phyloP scores from a whole-genome alignment of 2,329 filamentous ascomycete species.

The Plectosphaerella cucumerina region DNA sequence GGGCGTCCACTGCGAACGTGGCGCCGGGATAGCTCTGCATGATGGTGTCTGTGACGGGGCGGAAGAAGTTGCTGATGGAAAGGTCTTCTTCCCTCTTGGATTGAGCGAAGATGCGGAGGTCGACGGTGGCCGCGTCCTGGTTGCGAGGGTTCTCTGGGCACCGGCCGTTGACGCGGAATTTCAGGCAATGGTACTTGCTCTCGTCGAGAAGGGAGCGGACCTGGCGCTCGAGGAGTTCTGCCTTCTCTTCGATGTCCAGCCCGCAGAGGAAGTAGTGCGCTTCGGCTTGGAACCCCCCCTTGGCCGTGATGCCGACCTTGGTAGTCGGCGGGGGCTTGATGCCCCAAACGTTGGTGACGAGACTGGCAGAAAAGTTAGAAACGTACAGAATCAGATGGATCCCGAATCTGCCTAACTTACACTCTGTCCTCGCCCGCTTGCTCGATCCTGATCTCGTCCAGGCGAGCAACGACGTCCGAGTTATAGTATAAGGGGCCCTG shows the following conservation, averaged over 20 bases:
- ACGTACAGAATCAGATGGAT: not conserved
- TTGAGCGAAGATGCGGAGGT: slow-evolving; percentile 41
- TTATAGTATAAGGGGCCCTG: slow-evolving; percentile 40
- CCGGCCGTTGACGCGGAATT: slow-evolving; percentile 30
- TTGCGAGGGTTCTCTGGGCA: slow-evolving; percentile 31
- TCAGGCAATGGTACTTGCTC: slow-evolving; percentile 26
- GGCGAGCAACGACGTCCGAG: slow-evolving; percentile 35
- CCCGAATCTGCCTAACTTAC: slow-evolving; percentile 1
- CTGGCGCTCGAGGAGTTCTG: slow-evolving; percentile 36
- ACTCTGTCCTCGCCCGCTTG: slow-evolving; percentile 34
- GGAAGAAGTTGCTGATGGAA: slow-evolving; percentile 29
- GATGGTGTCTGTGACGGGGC: slow-evolving; percentile 33
- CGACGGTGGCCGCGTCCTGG: slow-evolving; percentile 45
- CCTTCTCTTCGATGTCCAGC: slow-evolving; percentile 37
- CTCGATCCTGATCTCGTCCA: slow-evolving; percentile 37
- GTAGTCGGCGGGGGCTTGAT: slow-evolving; percentile 27
- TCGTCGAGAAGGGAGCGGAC: slow-evolving; percentile 28
- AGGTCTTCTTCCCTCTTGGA: slow-evolving; percentile 31
- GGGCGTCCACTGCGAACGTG: slow-evolving; percentile 30
- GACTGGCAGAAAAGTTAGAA: not conserved
- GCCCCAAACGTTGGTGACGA: slow-evolving; percentile 17
- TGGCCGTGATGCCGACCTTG: slow-evolving; percentile 38
- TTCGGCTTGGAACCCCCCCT: slow-evolving; percentile 39
- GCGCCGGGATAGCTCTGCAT: slow-evolving; percentile 39
- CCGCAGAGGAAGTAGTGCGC: slow-evolving; percentile 38